These are phyloP conservation scores for Neurospora sp. DNA, from an alignment of 495 filamentous ascomycete genomes.

Conservation along the genomic window DNA sequence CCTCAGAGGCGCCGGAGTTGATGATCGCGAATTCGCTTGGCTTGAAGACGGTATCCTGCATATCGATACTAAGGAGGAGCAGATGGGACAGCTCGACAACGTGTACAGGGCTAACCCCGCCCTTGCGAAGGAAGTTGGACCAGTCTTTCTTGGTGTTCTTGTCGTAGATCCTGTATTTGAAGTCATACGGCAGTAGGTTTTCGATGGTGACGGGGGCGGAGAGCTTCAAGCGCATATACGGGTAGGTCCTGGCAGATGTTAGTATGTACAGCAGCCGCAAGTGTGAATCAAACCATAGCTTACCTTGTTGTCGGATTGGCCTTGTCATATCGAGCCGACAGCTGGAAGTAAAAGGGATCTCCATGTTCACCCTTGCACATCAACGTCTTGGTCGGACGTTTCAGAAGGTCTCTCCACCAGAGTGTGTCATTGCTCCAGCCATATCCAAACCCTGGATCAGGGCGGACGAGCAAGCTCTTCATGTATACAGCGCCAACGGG, in stretches of 20 bases:
- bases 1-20: constrained; percentile 80
- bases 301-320: constrained; percentile 68
- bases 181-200: constrained; percentile 91
- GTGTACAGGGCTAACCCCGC: constrained; percentile 92
- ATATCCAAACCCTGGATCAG: constrained; percentile 95
- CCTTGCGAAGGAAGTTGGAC: constrained; percentile 95
- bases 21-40: constrained; percentile 94
- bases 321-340: constrained; percentile 72
- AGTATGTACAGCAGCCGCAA: constrained; percentile 4
- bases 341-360: constrained; percentile 92
- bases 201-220: constrained; percentile 89
- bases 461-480: constrained; percentile 82
- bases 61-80: constrained; percentile 80
- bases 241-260: constrained; percentile 55
- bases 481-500: constrained; percentile 87
- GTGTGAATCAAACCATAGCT: constrained; percentile 4
- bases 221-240: constrained; percentile 85
- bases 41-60: constrained; percentile 92
- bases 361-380: constrained; percentile 76
- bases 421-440: constrained; percentile 82
- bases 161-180: constrained; percentile 98
- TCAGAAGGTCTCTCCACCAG: constrained; percentile 86
- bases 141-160: constrained; percentile 96
- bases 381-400: constrained; percentile 70
- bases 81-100: constrained; percentile 93